Evolutionary conservation across 148 eudicot genomes (phyloP).

Genomic region (Nepenthes gracilis): DNA sequence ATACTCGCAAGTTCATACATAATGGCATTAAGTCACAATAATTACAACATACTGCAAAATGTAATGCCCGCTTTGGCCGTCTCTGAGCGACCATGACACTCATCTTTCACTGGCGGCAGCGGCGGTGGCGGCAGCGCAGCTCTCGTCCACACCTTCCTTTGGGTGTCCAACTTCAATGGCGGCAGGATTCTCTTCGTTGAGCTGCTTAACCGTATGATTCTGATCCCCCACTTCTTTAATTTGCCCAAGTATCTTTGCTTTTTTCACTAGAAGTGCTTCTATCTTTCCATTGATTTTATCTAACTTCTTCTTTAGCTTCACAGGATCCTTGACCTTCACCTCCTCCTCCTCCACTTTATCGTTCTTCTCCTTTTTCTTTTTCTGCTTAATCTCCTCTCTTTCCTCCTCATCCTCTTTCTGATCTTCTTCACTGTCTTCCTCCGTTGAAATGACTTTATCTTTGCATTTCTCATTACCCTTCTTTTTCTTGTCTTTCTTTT

Average conservation of each 20-base stretch:
- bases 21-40: too few relatives aligned
- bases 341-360: constrained; percentile 25
- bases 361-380: constrained; percentile 24
- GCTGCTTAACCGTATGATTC: constrained; percentile 17
- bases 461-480: constrained; percentile 15
- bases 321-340: constrained; percentile 39
- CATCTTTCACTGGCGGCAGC: too few relatives aligned
- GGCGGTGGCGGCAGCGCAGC: background rate
- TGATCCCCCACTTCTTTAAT: constrained; percentile 45
- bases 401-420: constrained; percentile 14
- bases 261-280: constrained; percentile 53
- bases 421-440: constrained; percentile 8
- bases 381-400: constrained; percentile 13
- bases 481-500: constrained; percentile 11
- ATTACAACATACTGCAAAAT: too few relatives aligned
- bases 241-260: constrained; percentile 34
- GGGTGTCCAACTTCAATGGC: constrained; percentile 4
- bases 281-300: constrained; percentile 63
- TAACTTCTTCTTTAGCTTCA: constrained; percentile 45
- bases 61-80: too few relatives aligned
- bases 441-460: constrained; percentile 11
- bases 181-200: constrained; percentile 14
- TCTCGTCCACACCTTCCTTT: constrained; percentile 2
- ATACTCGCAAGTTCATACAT: too few relatives aligned
- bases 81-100: too few relatives aligned